A percentile compares a stretch with the other conserved stretches of the same genome.
Conservation (phyloP, 352 stramenopile species). For the Phytophthora crassamura region DNA sequence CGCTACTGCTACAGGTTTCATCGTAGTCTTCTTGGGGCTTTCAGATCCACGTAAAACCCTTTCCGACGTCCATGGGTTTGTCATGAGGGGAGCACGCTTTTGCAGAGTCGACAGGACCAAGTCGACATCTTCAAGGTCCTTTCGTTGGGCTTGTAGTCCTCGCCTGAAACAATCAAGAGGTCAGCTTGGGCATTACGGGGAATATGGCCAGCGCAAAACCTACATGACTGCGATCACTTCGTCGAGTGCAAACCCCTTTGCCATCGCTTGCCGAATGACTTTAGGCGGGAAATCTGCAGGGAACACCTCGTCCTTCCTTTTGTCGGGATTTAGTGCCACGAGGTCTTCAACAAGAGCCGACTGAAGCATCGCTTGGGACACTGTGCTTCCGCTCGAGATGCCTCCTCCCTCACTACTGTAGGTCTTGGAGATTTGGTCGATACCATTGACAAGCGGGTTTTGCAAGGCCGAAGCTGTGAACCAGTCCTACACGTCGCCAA, state of each 20-base stretch:
- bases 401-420: constrained; percentile 31
- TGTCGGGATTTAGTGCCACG: constrained; percentile 53
- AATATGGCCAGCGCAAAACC: constrained; percentile 5
- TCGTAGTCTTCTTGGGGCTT: neutral
- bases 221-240: constrained; percentile 70
- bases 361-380: constrained; percentile 44
- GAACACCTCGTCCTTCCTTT: constrained; percentile 56
- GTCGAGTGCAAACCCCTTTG: constrained; percentile 53
- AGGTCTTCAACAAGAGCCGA: constrained; percentile 56
- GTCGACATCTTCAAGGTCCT: constrained; percentile 42
- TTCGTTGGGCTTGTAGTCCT: constrained; percentile 58
- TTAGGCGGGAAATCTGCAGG: constrained; percentile 53
- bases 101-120: constrained; percentile 51
- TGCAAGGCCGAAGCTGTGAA: constrained; percentile 58
- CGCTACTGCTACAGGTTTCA: neutral
- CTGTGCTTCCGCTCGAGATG: constrained; percentile 18
- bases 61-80: constrained; percentile 59
- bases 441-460: constrained; percentile 52
- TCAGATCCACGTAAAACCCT: constrained; percentile 34
- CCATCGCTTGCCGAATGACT: constrained; percentile 58
- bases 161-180: constrained; percentile 36
- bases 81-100: constrained; percentile 59
- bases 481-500: constrained; percentile 44
- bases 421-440: constrained; percentile 32
- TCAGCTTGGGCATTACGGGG: neutral